Conservation (phyloP, 2,329 filamentous ascomycete genomes). For the Aureobasidium sp. region DNA sequence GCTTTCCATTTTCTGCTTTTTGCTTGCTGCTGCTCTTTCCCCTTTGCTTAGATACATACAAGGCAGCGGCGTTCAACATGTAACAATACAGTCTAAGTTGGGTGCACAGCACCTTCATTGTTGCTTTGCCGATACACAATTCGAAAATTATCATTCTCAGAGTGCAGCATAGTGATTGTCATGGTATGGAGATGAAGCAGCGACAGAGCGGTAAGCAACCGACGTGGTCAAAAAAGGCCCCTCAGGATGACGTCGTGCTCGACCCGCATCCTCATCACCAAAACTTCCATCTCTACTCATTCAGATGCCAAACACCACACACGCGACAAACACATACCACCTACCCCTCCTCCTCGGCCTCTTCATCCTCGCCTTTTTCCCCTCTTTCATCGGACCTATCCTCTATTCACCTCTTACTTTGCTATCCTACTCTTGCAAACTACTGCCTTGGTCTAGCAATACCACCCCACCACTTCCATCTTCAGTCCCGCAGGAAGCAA, state of each 20-base stretch:
- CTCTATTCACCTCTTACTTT: slow-evolving; percentile 26
- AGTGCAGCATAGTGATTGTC: too few relatives aligned
- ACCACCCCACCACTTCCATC: slow-evolving; percentile 22
- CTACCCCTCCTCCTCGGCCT: slow-evolving; percentile 38
- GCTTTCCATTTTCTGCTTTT: background rate
- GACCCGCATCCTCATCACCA: background rate
- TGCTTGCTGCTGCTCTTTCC: background rate
- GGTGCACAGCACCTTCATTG: background rate
- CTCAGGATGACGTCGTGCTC: background rate
- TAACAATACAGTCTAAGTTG: background rate
- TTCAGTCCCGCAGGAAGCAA: slow-evolving; percentile 8
- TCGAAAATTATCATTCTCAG: background rate
- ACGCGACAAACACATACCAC: slow-evolving; percentile 26
- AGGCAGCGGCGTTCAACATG: background rate
- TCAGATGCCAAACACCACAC: slow-evolving; percentile 19
- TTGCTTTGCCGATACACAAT: background rate
- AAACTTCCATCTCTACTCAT: background rate
- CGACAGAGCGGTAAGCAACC: background rate
- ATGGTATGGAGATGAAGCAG: too few relatives aligned
- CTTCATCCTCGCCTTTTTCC: slow-evolving; percentile 47
- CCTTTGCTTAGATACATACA: background rate
- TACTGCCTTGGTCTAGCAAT: slow-evolving; percentile 21
- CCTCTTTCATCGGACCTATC: slow-evolving; percentile 37
- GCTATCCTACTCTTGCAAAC: slow-evolving; percentile 25
- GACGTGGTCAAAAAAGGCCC: background rate